Conservation (phyloP, 139 green algal genomes). For the Closterium sp. region DNA sequence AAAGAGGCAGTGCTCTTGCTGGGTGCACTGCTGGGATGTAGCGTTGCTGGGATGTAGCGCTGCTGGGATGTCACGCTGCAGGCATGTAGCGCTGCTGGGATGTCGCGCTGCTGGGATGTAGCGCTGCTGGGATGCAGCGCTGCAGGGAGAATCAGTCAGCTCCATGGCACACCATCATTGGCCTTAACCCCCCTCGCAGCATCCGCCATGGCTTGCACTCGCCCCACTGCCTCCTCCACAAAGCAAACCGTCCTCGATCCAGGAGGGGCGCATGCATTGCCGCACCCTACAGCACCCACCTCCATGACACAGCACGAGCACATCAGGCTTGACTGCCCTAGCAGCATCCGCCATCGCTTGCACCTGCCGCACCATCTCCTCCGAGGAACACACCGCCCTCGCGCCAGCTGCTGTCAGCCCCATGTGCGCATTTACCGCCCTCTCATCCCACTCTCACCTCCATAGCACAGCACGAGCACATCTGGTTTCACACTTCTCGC, state of each 20-base stretch:
- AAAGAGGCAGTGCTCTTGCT: too few relatives aligned
- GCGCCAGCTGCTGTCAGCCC: constrained; percentile 6
- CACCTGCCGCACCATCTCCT: background rate
- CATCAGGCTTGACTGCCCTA: background rate
- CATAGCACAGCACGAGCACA: background rate
- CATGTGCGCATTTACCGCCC: too few relatives aligned
- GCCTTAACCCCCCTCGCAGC: background rate
- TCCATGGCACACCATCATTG: background rate
- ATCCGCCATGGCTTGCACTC: constrained; percentile 1
- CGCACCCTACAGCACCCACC: background rate
- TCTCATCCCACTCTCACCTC: too few relatives aligned
- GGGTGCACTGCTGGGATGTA: too few relatives aligned
- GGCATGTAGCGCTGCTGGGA: too few relatives aligned
- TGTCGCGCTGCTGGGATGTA: too few relatives aligned
- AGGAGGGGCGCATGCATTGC: too few relatives aligned
- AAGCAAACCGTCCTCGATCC: background rate
- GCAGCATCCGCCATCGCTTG: constrained; percentile 1
- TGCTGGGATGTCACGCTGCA: too few relatives aligned
- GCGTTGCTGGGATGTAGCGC: too few relatives aligned
- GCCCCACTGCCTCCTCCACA: background rate
- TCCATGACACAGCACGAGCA: background rate
- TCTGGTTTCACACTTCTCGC: background rate
- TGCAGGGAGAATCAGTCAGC: too few relatives aligned
- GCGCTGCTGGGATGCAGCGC: too few relatives aligned
- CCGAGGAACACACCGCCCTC: background rate